Conservation (phyloP, 805 yeast species). For the Ogataea paradorogensis region DNA sequence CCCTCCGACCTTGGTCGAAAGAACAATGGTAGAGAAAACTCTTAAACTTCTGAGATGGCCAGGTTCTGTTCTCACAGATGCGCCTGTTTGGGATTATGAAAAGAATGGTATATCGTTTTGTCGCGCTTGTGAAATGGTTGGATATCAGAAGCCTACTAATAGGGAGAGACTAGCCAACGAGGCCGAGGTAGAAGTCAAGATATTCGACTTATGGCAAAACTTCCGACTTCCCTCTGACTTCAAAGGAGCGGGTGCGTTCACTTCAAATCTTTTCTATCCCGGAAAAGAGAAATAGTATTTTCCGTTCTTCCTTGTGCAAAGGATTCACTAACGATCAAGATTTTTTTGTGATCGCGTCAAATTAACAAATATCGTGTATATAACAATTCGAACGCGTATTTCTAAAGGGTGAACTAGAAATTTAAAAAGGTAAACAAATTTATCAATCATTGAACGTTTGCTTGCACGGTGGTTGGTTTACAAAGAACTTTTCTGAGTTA, state of each 20-base stretch:
- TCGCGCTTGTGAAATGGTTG: constrained; percentile 19
- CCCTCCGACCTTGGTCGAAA: constrained; percentile 18
- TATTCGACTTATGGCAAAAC: constrained; percentile 7
- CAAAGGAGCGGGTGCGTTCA: neutral
- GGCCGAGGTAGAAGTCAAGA: constrained; percentile 2
- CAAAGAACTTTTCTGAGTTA: no score
- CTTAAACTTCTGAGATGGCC: constrained; percentile 19
- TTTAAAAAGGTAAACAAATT: constrained; percentile 7
- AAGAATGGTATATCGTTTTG: constrained; percentile 16
- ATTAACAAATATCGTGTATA: neutral
- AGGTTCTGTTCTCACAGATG: constrained; percentile 5
- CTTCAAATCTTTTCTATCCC: neutral
- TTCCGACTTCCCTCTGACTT: neutral
- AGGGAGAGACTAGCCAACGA: constrained; percentile 1
- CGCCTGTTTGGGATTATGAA: constrained; percentile 17
- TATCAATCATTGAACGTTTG: neutral
- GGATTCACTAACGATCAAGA: neutral
- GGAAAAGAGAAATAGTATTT: neutral
- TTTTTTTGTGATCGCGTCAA: neutral
- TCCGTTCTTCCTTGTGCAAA: no score
- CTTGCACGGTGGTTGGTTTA: neutral
- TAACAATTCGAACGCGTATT: constrained; percentile 4
- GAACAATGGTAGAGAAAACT: constrained; percentile 3
- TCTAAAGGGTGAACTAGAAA: constrained; percentile 1
- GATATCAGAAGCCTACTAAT: constrained; percentile 6